phyloP scores from a whole-genome alignment of 106 monocot species.

The Dendrobium nobile region DNA sequence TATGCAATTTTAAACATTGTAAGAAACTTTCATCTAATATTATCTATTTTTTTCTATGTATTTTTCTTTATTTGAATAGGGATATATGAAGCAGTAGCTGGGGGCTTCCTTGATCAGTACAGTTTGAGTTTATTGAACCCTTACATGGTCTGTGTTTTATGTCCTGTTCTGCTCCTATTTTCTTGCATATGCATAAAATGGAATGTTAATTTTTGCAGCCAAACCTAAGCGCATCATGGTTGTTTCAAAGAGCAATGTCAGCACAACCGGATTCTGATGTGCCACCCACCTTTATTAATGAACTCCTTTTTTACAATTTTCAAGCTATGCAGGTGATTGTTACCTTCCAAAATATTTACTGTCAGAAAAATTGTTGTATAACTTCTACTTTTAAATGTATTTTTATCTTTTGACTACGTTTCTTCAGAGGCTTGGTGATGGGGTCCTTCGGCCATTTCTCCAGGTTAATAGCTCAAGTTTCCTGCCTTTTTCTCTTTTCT shows the following conservation, averaged over 20 bases:
- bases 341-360: neutral
- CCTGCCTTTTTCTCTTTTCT: neutral
- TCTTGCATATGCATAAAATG: neutral
- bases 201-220: constrained; percentile 45
- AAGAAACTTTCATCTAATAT: constrained; percentile 1
- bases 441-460: constrained; percentile 84
- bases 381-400: neutral
- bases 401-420: constrained; percentile 12
- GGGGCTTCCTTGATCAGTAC: constrained; percentile 56
- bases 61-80: constrained; percentile 31
- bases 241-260: constrained; percentile 98
- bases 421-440: constrained; percentile 68
- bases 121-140: constrained; percentile 78
- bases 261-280: constrained; percentile 35
- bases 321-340: constrained; percentile 68
- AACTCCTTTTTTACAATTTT: constrained; percentile 81
- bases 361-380: neutral
- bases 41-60: neutral
- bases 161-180: neutral
- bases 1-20: no score
- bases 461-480: constrained; percentile 37
- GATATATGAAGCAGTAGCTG: constrained; percentile 76
- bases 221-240: constrained; percentile 92
- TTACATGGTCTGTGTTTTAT: constrained; percentile 68
- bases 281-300: constrained; percentile 76